phyloP scores from a whole-genome alignment of 2,329 filamentous ascomycete genomes.

The Epichloe glyceriae region DNA sequence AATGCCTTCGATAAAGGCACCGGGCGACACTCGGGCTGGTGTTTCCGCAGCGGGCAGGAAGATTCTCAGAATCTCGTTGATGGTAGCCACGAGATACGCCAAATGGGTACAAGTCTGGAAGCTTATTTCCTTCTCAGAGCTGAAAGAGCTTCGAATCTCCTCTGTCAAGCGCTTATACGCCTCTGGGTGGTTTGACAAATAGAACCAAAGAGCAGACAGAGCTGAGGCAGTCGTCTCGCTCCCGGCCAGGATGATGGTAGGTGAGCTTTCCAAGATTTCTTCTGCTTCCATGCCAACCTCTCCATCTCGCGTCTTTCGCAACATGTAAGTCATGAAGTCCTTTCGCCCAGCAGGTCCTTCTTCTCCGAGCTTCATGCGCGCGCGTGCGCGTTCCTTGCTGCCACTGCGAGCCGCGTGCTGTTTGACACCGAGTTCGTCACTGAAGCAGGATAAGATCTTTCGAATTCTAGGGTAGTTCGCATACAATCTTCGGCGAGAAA shows the following conservation, averaged over 20 bases:
- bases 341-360: slow-evolving; percentile 10
- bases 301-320: slow-evolving; percentile 18
- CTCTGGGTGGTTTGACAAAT: slow-evolving; percentile 18
- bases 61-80: slow-evolving; percentile 30
- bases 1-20: slow-evolving; percentile 19
- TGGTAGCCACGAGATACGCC: slow-evolving; percentile 26
- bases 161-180: slow-evolving; percentile 18
- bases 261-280: slow-evolving; percentile 21
- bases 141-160: slow-evolving; percentile 19
- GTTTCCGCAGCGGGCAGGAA: slow-evolving; percentile 22
- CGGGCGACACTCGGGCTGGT: slow-evolving; percentile 17
- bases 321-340: slow-evolving; percentile 16
- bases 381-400: slow-evolving; percentile 12
- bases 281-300: slow-evolving; percentile 17
- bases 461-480: slow-evolving; percentile 3
- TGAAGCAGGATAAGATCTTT: slow-evolving; percentile 1
- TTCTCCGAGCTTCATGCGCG: slow-evolving; percentile 10
- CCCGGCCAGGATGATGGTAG: slow-evolving; percentile 16
- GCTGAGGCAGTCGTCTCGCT: slow-evolving; percentile 23
- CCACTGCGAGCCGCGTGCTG: slow-evolving; percentile 5
- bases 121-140: slow-evolving; percentile 23
- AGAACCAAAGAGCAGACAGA: slow-evolving; percentile 17
- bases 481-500: slow-evolving; percentile 7
- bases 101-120: slow-evolving; percentile 16
- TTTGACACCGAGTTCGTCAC: background rate